Evolutionary conservation across 164 flowering plant species (phyloP).

Genomic region (Magnolia sinica): DNA sequence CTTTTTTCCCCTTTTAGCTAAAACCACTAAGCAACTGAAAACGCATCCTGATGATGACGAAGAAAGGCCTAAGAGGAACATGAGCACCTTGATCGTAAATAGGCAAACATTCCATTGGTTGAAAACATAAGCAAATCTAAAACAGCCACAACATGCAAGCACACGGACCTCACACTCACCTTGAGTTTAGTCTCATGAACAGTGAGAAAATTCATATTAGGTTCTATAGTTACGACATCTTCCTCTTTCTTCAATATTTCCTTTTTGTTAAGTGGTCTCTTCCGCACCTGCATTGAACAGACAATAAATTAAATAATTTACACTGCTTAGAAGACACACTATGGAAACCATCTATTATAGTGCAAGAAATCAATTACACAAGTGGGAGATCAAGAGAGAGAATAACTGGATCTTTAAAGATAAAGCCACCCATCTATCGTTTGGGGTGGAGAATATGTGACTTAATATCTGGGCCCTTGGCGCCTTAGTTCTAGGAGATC

Average conservation of each 20-base stretch:
- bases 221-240: constrained; percentile 63
- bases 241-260: constrained; percentile 79
- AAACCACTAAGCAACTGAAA: neutral
- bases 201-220: constrained; percentile 52
- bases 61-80: neutral
- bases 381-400: neutral
- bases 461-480: neutral
- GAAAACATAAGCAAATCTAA: neutral
- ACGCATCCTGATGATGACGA: neutral
- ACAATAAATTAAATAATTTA: neutral
- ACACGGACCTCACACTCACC: constrained; percentile 33
- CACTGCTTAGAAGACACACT: neutral
- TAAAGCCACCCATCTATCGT: neutral
- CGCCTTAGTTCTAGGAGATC: neutral
- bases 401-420: neutral
- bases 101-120: neutral
- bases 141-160: neutral
- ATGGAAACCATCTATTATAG: neutral
- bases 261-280: constrained; percentile 80
- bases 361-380: neutral
- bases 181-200: constrained; percentile 93
- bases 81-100: no score
- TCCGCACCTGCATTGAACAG: constrained; percentile 61
- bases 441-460: neutral
- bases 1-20: neutral